These are phyloP conservation scores for Entamoeba histolytica DNA, from an alignment of 208 protist genomes.

Conservation along the genomic window DNA sequence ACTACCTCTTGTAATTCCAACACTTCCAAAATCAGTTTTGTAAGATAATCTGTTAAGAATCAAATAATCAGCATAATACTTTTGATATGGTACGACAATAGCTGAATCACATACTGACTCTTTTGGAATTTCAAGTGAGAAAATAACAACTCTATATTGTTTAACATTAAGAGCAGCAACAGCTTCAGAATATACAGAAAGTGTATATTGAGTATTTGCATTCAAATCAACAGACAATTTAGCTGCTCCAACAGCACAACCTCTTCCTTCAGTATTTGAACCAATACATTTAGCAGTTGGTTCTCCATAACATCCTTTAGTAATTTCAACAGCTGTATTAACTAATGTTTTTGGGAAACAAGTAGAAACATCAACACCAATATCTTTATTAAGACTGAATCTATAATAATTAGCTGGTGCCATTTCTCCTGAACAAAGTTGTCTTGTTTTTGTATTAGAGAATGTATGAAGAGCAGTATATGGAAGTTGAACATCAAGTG, in stretches of 20 bases:
- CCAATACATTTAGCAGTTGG: background rate
- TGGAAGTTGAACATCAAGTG: background rate
- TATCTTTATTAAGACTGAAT: background rate
- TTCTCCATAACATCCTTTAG: background rate
- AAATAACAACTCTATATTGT: background rate
- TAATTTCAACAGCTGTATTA: background rate
- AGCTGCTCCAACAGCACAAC: background rate
- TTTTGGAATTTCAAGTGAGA: background rate
- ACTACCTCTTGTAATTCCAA: background rate
- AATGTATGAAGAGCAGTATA: background rate
- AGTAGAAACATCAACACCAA: background rate
- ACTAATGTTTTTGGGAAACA: background rate
- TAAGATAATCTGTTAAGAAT: background rate
- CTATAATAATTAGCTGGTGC: background rate
- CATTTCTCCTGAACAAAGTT: background rate
- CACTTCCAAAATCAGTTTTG: background rate
- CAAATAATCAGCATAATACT: background rate
- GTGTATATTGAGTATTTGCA: background rate
- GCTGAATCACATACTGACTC: background rate
- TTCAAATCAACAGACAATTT: background rate
- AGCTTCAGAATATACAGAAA: background rate
- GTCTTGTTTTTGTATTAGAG: background rate
- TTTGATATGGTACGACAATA: background rate
- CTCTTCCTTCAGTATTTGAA: background rate
- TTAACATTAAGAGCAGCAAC: background rate